Base-by-base conservation (phyloP, 1,284 basidiomycete species). In the Moesziomyces parantarcticus region DNA sequence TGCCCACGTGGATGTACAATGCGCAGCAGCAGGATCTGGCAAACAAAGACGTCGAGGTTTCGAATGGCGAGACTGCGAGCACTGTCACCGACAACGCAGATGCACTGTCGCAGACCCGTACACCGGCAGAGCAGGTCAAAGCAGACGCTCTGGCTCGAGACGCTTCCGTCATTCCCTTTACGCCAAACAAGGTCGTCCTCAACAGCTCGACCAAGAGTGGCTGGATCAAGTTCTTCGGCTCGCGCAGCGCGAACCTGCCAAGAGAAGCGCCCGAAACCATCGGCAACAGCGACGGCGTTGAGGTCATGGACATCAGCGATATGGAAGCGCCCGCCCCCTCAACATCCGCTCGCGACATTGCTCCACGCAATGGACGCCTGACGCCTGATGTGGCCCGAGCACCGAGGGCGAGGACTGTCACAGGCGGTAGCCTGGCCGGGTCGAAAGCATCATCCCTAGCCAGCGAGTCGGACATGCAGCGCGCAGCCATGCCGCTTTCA, bases 101-200 rank as follows among this genome's bases (percentile, higher is more conserved):
- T 5, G 23, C 44, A 4, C 26, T 43, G 3, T 22, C 20, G 16
- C 42, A 36, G 2, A 50, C 67, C 20, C 62, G 63, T 23, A 81
- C 77, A 13, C 79, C 79, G 5, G 79, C 79, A 3, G 77, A 81
- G 57, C 76, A 81, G 45, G 76, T 79, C 69, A 81, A 79, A 57
- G 77, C 75, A 7, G 77, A 77, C 32, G 79, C 79, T 0, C 63
- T 81, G 20, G 72, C 79, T 2, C 36, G 77, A 23, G 72, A 76
- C 21, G 21, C 54, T 13, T 48, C 62, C 11, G 45, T 56, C 10
- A 44, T 55, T 18, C 47, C 65, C 20, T 53, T 75, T 13, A 70
- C 68, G 26, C 57, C 77, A 13, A 62, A 57, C 48, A 63, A 65
- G n/a, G 77, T 70, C 3, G 60, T 81, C 5, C 74, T 81, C 52